phyloP scores from a whole-genome alignment of 768 basidiomycete genomes.

The Candolleomyces eurysporus region DNA sequence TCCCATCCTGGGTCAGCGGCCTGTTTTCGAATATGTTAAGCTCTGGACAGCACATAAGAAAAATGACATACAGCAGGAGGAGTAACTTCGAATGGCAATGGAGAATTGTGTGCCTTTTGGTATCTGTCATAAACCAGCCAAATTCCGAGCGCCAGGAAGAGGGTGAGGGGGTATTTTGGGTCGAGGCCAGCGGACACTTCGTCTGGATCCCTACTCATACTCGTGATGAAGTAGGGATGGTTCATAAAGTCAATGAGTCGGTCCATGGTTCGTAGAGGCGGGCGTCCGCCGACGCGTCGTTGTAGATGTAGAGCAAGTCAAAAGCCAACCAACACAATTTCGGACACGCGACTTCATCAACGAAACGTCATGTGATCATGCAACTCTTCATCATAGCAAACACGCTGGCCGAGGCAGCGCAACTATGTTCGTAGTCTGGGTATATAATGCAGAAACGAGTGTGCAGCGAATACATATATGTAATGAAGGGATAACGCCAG shows the following conservation, averaged over 20 bases:
- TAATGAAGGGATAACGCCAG: background rate
- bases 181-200: conserved; percentile 46
- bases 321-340: conserved; percentile 5
- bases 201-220: conserved; percentile 46
- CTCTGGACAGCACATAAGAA: conserved; percentile 1
- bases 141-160: conserved; percentile 77
- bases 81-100: conserved; percentile 62
- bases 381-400: background rate
- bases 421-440: background rate
- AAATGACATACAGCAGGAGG: conserved; percentile 53
- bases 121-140: conserved; percentile 77
- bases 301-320: conserved; percentile 2
- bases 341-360: conserved; percentile 25
- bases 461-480: background rate
- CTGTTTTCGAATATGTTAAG: conserved; percentile 28
- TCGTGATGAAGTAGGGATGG: conserved; percentile 52
- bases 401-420: background rate
- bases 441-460: background rate
- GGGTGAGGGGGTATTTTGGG: conserved; percentile 61
- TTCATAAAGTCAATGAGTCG: conserved; percentile 47
- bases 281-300: conserved; percentile 14
- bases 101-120: conserved; percentile 69
- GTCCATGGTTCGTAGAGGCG: conserved; percentile 33
- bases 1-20: conserved; percentile 59
- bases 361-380: conserved; percentile 4